These are phyloP conservation scores for Kwoniella mangroviensis DNA, from an alignment of 768 basidiomycete genomes.

Conservation along the genomic window DNA sequence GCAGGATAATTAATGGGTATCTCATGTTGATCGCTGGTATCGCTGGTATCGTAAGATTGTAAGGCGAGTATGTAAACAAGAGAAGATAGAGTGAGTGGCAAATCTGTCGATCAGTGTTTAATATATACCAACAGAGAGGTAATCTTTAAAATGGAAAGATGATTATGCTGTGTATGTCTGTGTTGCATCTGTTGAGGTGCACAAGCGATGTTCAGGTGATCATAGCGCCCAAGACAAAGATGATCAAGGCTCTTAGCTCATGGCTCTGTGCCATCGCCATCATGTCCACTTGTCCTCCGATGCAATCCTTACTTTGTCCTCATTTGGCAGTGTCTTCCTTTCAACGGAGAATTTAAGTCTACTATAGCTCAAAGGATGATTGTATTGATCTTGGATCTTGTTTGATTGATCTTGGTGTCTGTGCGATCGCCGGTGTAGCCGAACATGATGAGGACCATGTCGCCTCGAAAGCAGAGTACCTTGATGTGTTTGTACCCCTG, in stretches of 20 bases:
- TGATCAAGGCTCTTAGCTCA: not conserved
- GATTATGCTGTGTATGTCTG: not conserved
- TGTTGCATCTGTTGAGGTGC: not conserved
- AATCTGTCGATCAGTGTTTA: not conserved
- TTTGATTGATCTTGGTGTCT: not conserved
- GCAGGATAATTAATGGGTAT: not conserved
- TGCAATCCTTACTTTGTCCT: not conserved
- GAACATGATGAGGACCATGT: no score
- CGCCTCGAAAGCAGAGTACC: no score
- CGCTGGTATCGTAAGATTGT: not conserved
- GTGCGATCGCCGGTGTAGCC: not conserved
- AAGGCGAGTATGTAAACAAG: not conserved
- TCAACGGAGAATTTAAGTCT: not conserved
- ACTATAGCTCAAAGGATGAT: not conserved
- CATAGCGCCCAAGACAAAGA: not conserved
- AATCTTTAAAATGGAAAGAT: not conserved
- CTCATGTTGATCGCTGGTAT: not conserved
- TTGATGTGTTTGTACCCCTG: no score
- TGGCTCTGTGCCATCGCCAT: no score
- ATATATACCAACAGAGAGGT: not conserved
- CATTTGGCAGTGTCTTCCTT: not conserved
- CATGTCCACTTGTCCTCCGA: no score
- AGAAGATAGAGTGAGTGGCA: not conserved
- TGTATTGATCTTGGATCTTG: not conserved
- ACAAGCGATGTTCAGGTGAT: not conserved